phyloP scores from a whole-genome alignment of 768 basidiomycete genomes.

The Clitopilus passeckerianus region DNA sequence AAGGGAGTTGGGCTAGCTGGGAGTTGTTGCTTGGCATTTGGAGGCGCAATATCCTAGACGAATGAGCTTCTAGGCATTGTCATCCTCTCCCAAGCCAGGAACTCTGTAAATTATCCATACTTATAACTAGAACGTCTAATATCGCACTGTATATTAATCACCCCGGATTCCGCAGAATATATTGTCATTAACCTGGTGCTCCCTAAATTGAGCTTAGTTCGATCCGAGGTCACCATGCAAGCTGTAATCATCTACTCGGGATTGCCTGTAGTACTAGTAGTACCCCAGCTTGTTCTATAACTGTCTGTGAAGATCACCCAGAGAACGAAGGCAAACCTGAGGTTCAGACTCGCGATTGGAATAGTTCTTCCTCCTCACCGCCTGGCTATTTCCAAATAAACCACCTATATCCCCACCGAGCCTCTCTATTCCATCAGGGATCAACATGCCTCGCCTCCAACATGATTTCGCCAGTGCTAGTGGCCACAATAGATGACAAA shows the following conservation, averaged over 20 bases:
- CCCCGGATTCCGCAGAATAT: too few relatives aligned
- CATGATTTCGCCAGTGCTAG: not conserved
- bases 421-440: not conserved
- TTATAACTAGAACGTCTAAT: not conserved
- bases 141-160: too few relatives aligned
- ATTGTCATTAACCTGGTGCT: too few relatives aligned
- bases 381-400: not conserved
- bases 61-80: not conserved
- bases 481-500: conserved; percentile 1
- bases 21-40: not conserved
- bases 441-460: not conserved
- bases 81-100: not conserved
- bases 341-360: too few relatives aligned
- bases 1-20: not conserved
- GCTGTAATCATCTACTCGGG: too few relatives aligned
- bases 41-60: not conserved
- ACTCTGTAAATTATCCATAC: not conserved
- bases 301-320: too few relatives aligned
- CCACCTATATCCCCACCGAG: not conserved
- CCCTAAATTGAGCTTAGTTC: too few relatives aligned
- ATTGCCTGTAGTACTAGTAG: too few relatives aligned
- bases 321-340: too few relatives aligned
- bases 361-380: not conserved
- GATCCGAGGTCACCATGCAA: too few relatives aligned
- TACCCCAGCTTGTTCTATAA: too few relatives aligned